phyloP scores from a whole-genome alignment of 805 yeast genomes.

The Nakazawaea ambrosiae region DNA sequence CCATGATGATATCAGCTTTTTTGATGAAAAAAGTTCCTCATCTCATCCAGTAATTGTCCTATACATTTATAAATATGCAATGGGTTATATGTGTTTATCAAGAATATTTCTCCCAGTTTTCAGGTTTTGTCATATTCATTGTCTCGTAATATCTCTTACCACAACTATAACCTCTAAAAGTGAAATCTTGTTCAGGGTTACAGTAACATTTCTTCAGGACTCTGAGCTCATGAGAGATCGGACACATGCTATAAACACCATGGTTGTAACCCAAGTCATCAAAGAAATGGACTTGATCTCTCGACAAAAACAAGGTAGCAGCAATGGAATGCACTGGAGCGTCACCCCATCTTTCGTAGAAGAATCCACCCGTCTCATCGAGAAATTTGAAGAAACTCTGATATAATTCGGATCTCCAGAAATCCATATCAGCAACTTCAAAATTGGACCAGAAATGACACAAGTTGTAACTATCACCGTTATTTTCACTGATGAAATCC shows the following conservation, averaged over 20 bases:
- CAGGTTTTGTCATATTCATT: slow-evolving; percentile 20
- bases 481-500: slow-evolving; percentile 57
- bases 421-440: slow-evolving; percentile 66
- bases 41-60: no score
- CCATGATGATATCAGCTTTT: no score
- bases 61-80: no score
- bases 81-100: no score
- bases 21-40: no score
- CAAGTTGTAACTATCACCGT: slow-evolving; percentile 57
- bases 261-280: slow-evolving; percentile 73
- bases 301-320: slow-evolving; percentile 51
- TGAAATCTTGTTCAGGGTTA: slow-evolving; percentile 31
- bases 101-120: slow-evolving; percentile 21
- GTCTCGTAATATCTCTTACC: slow-evolving; percentile 24
- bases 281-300: slow-evolving; percentile 58
- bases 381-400: slow-evolving; percentile 52
- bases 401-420: slow-evolving; percentile 55
- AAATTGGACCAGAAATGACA: slow-evolving; percentile 85
- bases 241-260: slow-evolving; percentile 39
- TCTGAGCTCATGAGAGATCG: slow-evolving; percentile 24
- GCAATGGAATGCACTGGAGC: slow-evolving; percentile 87
- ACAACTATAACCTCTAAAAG: slow-evolving; percentile 28
- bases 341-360: slow-evolving; percentile 90
- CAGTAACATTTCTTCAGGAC: slow-evolving; percentile 28
- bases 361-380: slow-evolving; percentile 70